These are phyloP conservation scores for Brassica nigra DNA, from an alignment of 345 rosid genomes.

Conservation along the genomic window DNA sequence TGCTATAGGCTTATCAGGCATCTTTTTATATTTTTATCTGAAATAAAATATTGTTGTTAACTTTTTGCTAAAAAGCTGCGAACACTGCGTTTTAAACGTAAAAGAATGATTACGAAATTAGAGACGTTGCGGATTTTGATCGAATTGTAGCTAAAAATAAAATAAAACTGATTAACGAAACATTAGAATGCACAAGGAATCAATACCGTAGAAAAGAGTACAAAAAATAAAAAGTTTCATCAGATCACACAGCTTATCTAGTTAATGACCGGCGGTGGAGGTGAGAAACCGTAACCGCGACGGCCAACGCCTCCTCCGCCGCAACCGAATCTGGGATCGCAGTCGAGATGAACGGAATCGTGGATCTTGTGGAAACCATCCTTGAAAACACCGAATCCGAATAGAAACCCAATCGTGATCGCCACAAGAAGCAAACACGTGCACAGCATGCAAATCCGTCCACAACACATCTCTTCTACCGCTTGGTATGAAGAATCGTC, in stretches of 20 bases:
- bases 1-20: not conserved
- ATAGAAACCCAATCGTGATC: constrained; percentile 63
- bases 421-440: constrained; percentile 69
- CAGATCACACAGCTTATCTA: not conserved
- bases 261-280: not conserved
- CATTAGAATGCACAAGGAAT: constrained; percentile 9
- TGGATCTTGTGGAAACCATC: constrained; percentile 78
- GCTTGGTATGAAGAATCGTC: constrained; percentile 2
- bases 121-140: constrained; percentile 10
- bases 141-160: not conserved
- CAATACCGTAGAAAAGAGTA: not conserved
- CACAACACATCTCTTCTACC: constrained; percentile 63
- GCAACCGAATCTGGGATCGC: constrained; percentile 42
- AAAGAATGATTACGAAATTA: not conserved
- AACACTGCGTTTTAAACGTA: not conserved
- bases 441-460: constrained; percentile 70
- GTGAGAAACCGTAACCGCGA: constrained; percentile 44
- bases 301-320: constrained; percentile 50
- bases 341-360: constrained; percentile 55
- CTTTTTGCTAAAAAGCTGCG: constrained; percentile 20
- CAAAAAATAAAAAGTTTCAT: not conserved
- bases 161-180: constrained; percentile 24
- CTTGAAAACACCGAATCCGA: constrained; percentile 87
- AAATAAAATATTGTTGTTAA: not conserved
- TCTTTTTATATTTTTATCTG: not conserved